Evolutionary conservation across 208 protist genomes (phyloP).

Genomic region (Endotrypanum monterogeii): DNA sequence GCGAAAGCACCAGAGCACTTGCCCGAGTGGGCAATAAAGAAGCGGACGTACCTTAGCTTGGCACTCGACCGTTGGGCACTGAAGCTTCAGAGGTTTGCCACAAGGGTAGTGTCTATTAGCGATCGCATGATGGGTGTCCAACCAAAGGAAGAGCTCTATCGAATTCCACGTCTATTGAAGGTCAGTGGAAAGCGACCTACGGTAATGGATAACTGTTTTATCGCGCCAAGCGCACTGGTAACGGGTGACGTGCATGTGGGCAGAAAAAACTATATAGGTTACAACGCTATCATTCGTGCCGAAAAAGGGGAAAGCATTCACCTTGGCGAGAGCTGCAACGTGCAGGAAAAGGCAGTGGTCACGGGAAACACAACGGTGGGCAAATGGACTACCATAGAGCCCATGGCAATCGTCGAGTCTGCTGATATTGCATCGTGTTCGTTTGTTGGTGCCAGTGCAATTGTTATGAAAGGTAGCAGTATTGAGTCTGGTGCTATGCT

Average conservation of each 20-base stretch:
- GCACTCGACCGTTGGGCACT: slow-evolving; percentile 42
- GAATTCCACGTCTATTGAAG: slow-evolving; percentile 74
- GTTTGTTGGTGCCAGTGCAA: slow-evolving; percentile 85
- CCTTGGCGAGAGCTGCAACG: slow-evolving; percentile 88
- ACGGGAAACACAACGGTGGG: slow-evolving; percentile 86
- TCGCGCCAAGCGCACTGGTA: slow-evolving; percentile 84
- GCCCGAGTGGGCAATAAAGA: slow-evolving; percentile 75
- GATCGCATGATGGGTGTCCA: slow-evolving; percentile 76
- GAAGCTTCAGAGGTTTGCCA: slow-evolving; percentile 44
- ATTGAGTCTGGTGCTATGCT: slow-evolving; percentile 91
- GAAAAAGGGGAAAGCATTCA: slow-evolving; percentile 80
- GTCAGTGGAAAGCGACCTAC: slow-evolving; percentile 73
- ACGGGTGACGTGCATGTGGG: slow-evolving; percentile 86
- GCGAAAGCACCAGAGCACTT: slow-evolving; percentile 48
- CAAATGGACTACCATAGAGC: slow-evolving; percentile 90
- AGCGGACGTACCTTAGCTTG: slow-evolving; percentile 46
- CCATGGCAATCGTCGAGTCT: slow-evolving; percentile 88
- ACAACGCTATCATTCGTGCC: slow-evolving; percentile 87
- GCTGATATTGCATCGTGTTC: slow-evolving; percentile 88
- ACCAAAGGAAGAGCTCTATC: slow-evolving; percentile 78
- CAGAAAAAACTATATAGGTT: slow-evolving; percentile 91
- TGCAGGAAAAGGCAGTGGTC: slow-evolving; percentile 91
- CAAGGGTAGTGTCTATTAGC: slow-evolving; percentile 54
- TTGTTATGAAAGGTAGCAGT: slow-evolving; percentile 82
- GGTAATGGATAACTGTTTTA: slow-evolving; percentile 91